Evolutionary conservation across 2,329 filamentous ascomycete genomes (phyloP), one percentile per base, ranked within the genome.

Genomic region (Colletotrichum magnum): DNA sequence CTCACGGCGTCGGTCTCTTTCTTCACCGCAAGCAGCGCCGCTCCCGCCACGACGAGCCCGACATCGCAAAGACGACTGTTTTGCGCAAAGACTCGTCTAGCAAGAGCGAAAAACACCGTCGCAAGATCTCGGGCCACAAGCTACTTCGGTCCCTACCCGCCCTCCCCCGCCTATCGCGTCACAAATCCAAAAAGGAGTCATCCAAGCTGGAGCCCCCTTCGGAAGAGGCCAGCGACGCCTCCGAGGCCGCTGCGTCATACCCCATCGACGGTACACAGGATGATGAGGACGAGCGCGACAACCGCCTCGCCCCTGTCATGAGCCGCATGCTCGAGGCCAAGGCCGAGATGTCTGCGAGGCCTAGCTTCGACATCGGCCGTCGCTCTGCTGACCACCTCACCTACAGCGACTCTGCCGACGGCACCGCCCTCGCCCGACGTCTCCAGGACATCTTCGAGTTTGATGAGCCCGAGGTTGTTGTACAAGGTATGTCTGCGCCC

Each of bases 391-490:
- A 85, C 53, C 77, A 73, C 13, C 74, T 76, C 3, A 79, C 77
- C 6, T 71, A 70, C n/a, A 79, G 64, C 52, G 39, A 73, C 2
- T 76, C 75, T 47, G 76, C 75, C 4, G 81, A 83, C 1, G 83
- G 88, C 6, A 88, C 87, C 5, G 87, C 87, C 16, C 86, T 97
- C 59, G 91, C 93, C 1, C 88, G 86, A 66, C 88, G 91, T 66
- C 80, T 97, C 45, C 94, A 91, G 85, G 90, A 96, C 70, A 97
- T 97, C 71, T 97, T 97, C 76, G 88, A 92, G 58, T 96, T 98
- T 73, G 90, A 94, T 32, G 85, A 89, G 45, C 87, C 92, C 0
- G 96, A 99, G 78, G 92, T 94, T 70, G 93, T 98, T 24, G 90
- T 97, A 70, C 90, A 93, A 79, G 90, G 90, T 92, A 79, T 62